Evolutionary conservation across 1,284 basidiomycete species (phyloP), one percentile per base, ranked within the genome.

Genomic region (Microstroma glucosiphilum): DNA sequence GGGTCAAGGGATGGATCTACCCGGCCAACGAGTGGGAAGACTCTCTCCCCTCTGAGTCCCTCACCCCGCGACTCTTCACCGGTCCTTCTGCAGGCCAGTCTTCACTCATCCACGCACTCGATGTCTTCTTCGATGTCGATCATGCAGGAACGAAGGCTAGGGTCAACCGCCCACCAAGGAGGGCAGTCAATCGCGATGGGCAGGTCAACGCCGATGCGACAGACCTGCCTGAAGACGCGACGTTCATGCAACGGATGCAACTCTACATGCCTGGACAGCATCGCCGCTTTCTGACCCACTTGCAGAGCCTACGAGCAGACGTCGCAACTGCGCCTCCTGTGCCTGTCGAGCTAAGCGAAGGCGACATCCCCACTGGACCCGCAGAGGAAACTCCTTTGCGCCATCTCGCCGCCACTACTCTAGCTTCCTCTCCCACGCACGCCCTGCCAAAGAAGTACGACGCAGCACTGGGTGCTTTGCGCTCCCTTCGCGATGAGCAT

Each of bases 11-110:
- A 55, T 98, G 93, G 92, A 73, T 85, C 7, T 96, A 91, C 71
- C 51, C 51, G 19, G 19, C 51, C 25, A 23, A 19, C 15, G 43
- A n/a, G 43, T n/a, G 21, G 15, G 21, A 26, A 15, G 86, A 92
- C 65, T 91, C 91, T 0, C 80, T 89, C 2, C 84, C 86, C 17
- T 82, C 83, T 17, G 46, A 48, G 46, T n/a, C 46, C 7, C 25
- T 54, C 21, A 15, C n/a, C 7, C 83, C 70, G 11, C 64, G 70
- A 51, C 84, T 89, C 71, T 85, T 90, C 58, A 89, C 89, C 0
- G 92, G 92, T 0, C 89, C 93, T 0, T 90, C 88, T 69, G 93
- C 92, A 0, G 93, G 90, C 0, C 92, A 96, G 81, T 92, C 89
- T 78, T 84, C 89, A 12, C 83, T 96, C 58, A 86, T 96, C 53